phyloP scores from a whole-genome alignment of 2,329 filamentous ascomycete genomes.

The Neocatenulostroma microsporum region DNA sequence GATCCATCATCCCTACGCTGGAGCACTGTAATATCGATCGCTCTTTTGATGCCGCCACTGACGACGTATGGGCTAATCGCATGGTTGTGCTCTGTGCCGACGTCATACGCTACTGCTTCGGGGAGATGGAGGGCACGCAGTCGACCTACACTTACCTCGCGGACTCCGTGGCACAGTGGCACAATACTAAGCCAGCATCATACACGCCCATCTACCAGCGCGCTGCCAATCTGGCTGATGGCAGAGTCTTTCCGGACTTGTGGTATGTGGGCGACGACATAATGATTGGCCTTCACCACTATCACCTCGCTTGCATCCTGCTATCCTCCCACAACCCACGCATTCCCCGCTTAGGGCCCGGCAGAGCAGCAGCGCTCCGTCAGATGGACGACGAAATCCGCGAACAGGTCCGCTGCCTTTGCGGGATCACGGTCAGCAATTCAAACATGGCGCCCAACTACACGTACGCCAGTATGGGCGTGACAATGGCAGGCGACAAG shows the following conservation, averaged over 20 bases:
- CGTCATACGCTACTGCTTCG: slow-evolving; percentile 56
- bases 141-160: slow-evolving; percentile 40
- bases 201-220: slow-evolving; percentile 50
- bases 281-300: slow-evolving; percentile 54
- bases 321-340: slow-evolving; percentile 50
- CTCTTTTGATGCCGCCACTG: slow-evolving; percentile 42
- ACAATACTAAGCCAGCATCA: slow-evolving; percentile 40
- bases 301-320: slow-evolving; percentile 51
- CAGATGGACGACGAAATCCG: slow-evolving; percentile 40
- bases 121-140: slow-evolving; percentile 29
- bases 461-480: slow-evolving; percentile 37
- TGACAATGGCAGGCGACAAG: slow-evolving; percentile 39
- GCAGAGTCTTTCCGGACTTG: slow-evolving; percentile 49
- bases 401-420: slow-evolving; percentile 45
- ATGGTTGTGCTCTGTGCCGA: slow-evolving; percentile 57
- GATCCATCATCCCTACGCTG: slow-evolving; percentile 46
- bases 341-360: slow-evolving; percentile 43
- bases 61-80: slow-evolving; percentile 53
- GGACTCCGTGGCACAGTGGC: slow-evolving; percentile 43
- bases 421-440: slow-evolving; percentile 53
- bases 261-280: slow-evolving; percentile 52
- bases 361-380: slow-evolving; percentile 32
- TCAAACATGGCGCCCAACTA: slow-evolving; percentile 47
- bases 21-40: slow-evolving; percentile 46
- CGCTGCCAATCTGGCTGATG: slow-evolving; percentile 26